Evolutionary conservation across 2,329 filamentous ascomycete species (phyloP).

Genomic region (Cercospora sp.): DNA sequence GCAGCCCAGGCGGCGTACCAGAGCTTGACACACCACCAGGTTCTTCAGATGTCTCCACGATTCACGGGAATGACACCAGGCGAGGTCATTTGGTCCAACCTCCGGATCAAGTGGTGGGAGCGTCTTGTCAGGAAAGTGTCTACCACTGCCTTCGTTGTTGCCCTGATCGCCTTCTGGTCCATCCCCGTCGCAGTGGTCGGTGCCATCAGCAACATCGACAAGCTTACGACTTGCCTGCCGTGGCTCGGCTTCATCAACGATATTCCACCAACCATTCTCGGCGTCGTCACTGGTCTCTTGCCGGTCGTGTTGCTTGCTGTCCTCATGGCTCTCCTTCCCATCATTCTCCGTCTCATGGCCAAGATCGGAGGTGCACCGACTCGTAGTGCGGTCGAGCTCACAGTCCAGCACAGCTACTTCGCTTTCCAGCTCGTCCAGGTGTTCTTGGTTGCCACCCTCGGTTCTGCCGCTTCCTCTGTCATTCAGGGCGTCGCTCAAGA

Average conservation of each 20-base stretch:
- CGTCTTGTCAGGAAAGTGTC: conserved; percentile 69
- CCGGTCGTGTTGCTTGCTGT: conserved; percentile 77
- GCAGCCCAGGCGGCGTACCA: conserved; percentile 87
- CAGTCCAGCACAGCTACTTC: conserved; percentile 90
- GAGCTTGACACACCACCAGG: conserved; percentile 80
- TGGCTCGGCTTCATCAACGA: conserved; percentile 74
- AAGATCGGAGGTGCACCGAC: conserved; percentile 80
- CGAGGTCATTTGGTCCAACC: conserved; percentile 85
- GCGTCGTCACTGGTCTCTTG: conserved; percentile 80
- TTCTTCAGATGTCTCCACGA: conserved; percentile 81
- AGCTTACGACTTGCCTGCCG: conserved; percentile 48
- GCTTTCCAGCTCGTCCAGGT: conserved; percentile 88
- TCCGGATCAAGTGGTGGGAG: conserved; percentile 86
- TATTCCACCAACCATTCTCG: conserved; percentile 71
- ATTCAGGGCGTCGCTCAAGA: conserved; percentile 67
- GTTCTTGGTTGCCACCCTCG: conserved; percentile 81
- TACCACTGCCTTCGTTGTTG: conserved; percentile 70
- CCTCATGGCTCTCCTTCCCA: conserved; percentile 82
- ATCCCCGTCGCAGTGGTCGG: conserved; percentile 78
- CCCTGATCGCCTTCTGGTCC: conserved; percentile 84
- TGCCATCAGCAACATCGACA: conserved; percentile 78
- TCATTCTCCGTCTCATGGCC: conserved; percentile 78
- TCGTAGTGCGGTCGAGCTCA: conserved; percentile 76
- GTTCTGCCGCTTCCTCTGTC: conserved; percentile 75
- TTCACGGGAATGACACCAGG: conserved; percentile 79